Evolutionary conservation across 768 basidiomycete species (phyloP).

Genomic region (Rickenella mellea): DNA sequence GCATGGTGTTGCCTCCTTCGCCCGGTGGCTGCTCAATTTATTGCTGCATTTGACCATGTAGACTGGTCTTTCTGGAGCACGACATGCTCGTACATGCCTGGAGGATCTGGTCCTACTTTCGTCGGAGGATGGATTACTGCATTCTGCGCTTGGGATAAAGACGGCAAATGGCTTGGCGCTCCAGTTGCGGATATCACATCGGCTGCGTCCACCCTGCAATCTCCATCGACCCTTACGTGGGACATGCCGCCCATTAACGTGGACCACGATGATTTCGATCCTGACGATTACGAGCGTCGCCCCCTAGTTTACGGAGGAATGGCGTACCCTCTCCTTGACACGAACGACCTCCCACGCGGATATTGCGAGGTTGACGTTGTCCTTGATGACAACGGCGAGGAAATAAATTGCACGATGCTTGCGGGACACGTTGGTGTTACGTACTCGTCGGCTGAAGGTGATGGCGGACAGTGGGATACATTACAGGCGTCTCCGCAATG

Average conservation of each 20-base stretch:
- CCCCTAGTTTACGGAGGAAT: slow-evolving; percentile 7
- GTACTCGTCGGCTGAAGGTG: slow-evolving; percentile 13
- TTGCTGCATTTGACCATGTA: not conserved
- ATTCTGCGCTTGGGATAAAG: slow-evolving; percentile 24
- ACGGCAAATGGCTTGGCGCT: slow-evolving; percentile 21
- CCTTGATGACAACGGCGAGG: slow-evolving; percentile 17
- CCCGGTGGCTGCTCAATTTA: slow-evolving; percentile 23
- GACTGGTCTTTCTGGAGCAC: slow-evolving; percentile 2
- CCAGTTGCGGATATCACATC: not conserved
- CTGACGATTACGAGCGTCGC: not conserved
- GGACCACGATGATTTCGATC: slow-evolving; percentile 5
- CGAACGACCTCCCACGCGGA: slow-evolving; percentile 18
- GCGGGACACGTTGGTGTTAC: slow-evolving; percentile 14
- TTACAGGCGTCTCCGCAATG: not conserved
- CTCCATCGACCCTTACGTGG: no score
- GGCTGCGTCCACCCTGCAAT: not conserved
- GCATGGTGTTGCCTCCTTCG: slow-evolving; percentile 31
- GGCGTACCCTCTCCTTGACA: no score
- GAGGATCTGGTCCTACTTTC: slow-evolving; percentile 19
- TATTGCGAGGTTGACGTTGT: slow-evolving; percentile 19
- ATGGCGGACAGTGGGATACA: slow-evolving; percentile 1
- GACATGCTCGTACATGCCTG: slow-evolving; percentile 5
- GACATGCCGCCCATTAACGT: no score
- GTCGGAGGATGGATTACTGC: slow-evolving; percentile 32
- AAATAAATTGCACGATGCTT: slow-evolving; percentile 18